A percentile compares a stretch with the other conserved stretches of the same genome.
Evolutionary conservation across 345 rosid species (phyloP).

Genomic region (Passiflora organensis): DNA sequence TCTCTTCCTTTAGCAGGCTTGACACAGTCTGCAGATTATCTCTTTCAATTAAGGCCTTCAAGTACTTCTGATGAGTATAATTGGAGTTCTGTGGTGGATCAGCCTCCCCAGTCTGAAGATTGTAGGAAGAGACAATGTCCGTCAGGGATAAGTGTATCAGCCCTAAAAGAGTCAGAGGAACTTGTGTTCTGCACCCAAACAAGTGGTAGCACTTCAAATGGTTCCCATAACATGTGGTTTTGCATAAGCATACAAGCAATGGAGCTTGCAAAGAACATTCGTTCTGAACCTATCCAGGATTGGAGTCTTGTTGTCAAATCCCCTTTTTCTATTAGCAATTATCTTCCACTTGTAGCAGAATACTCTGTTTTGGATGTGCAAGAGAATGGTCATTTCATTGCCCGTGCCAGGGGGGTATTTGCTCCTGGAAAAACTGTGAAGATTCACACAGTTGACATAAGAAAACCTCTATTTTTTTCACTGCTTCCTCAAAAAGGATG

Average conservation of each 20-base stretch:
- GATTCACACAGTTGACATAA: slow-evolving; percentile 65
- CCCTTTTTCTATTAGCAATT: slow-evolving; percentile 69
- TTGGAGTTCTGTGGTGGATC: slow-evolving; percentile 78
- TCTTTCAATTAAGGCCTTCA: slow-evolving; percentile 58
- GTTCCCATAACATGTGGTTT: slow-evolving; percentile 63
- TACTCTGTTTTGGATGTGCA: slow-evolving; percentile 73
- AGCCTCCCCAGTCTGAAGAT: slow-evolving; percentile 29
- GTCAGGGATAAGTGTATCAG: slow-evolving; percentile 62
- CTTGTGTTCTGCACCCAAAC: slow-evolving; percentile 61
- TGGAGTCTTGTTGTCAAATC: slow-evolving; percentile 83
- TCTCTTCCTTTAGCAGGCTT: slow-evolving; percentile 74
- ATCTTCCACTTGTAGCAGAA: slow-evolving; percentile 83
- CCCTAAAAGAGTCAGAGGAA: slow-evolving; percentile 62
- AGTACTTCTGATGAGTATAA: slow-evolving; percentile 48
- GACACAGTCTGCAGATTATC: slow-evolving; percentile 52
- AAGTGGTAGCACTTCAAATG: slow-evolving; percentile 55
- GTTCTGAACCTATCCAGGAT: slow-evolving; percentile 74
- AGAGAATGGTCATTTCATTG: slow-evolving; percentile 53
- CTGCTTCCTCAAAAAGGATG: slow-evolving; percentile 86
- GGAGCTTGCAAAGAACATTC: slow-evolving; percentile 77
- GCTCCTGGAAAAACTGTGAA: slow-evolving; percentile 63
- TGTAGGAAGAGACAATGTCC: slow-evolving; percentile 32
- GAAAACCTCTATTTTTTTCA: slow-evolving; percentile 63
- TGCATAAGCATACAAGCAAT: slow-evolving; percentile 66
- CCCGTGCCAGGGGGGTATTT: slow-evolving; percentile 62